These are phyloP conservation scores for Citrus cavaleriei DNA, from an alignment of 345 rosid genomes.

Conservation along the genomic window DNA sequence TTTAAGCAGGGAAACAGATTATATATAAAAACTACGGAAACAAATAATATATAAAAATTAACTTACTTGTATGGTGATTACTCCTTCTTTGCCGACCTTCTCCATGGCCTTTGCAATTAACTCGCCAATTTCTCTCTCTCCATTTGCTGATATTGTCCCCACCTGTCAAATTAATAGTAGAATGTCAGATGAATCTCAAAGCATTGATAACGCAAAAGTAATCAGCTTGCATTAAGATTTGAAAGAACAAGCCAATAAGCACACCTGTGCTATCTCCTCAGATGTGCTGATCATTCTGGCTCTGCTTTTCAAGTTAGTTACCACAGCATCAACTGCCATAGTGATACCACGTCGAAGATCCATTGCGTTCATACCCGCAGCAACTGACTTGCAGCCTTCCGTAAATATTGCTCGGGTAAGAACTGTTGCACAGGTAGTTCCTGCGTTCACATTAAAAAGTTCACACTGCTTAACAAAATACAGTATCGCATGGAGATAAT, in stretches of 20 bases:
- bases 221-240: not conserved
- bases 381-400: slow-evolving; percentile 98
- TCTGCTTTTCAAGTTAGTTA: slow-evolving; percentile 82
- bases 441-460: slow-evolving; percentile 32
- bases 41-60: not conserved
- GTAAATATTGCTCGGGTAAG: slow-evolving; percentile 81
- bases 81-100: slow-evolving; percentile 99
- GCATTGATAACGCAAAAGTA: not conserved
- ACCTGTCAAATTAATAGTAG: slow-evolving; percentile 38
- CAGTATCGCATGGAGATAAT: not conserved
- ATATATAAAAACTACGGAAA: not conserved
- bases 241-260: not conserved
- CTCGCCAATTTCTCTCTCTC: slow-evolving; percentile 97
- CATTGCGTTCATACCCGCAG: slow-evolving; percentile 97
- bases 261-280: slow-evolving; percentile 90
- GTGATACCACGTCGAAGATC: slow-evolving; percentile 88
- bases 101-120: slow-evolving; percentile 99
- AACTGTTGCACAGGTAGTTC: slow-evolving; percentile 97
- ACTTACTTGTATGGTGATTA: slow-evolving; percentile 87
- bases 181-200: not conserved
- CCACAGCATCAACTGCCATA: slow-evolving; percentile 90
- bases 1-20: not conserved
- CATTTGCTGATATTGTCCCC: slow-evolving; percentile 97
- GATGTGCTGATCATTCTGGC: slow-evolving; percentile 97
- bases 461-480: not conserved